These are phyloP conservation scores for Eucalyptus leucophloia DNA, from an alignment of 345 rosid species.

Conservation along the genomic window DNA sequence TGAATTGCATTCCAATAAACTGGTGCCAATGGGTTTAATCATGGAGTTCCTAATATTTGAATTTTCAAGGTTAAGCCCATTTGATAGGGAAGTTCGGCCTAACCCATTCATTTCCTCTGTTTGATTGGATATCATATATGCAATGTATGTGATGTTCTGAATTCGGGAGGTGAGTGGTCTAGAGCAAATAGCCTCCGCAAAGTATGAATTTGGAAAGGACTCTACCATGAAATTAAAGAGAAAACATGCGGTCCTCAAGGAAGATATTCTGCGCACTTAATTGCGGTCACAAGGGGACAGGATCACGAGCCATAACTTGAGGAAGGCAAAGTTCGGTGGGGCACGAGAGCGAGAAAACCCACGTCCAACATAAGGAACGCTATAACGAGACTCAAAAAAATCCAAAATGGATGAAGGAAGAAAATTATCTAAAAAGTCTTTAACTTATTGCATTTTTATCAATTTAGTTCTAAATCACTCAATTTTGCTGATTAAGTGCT, in stretches of 20 bases:
- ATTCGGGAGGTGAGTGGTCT: neutral
- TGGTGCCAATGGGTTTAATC: neutral
- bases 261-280: neutral
- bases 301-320: neutral
- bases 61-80: neutral
- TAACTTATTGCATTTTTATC: neutral
- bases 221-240: neutral
- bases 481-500: too few relatives aligned
- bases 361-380: neutral
- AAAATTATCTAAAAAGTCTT: too few relatives aligned
- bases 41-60: neutral
- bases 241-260: neutral
- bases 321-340: neutral
- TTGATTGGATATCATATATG: neutral
- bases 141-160: neutral
- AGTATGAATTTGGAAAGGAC: neutral
- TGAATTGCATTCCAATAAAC: neutral
- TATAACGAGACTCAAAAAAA: neutral
- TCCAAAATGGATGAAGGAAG: neutral
- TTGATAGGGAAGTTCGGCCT: neutral
- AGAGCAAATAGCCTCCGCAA: neutral
- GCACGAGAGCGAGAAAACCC: neutral
- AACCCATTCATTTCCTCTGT: neutral
- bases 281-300: neutral
- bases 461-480: too few relatives aligned